A percentile compares a stretch with the other conserved stretches of the same genome.
Evolutionary conservation across 192 early-diverging fungal genomes (phyloP).

Genomic region (Coemansia sp.): DNA sequence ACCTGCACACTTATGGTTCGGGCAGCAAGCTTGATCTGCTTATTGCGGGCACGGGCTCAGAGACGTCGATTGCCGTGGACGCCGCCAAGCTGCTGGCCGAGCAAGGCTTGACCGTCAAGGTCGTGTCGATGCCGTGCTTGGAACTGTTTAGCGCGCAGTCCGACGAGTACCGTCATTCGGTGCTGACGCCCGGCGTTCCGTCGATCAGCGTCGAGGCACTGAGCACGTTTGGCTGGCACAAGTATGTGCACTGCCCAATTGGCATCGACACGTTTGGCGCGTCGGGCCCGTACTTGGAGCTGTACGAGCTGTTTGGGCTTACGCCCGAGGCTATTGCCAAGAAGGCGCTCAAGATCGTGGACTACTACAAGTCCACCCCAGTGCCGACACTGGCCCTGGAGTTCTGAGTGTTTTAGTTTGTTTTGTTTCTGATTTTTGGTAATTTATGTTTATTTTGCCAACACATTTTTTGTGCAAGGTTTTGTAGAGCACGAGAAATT

Average conservation of each 20-base stretch:
- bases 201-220: slow-evolving; percentile 87
- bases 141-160: slow-evolving; percentile 86
- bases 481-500: too few relatives aligned
- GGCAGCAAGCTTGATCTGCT: slow-evolving; percentile 65
- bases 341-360: slow-evolving; percentile 79
- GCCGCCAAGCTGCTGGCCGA: slow-evolving; percentile 74
- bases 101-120: slow-evolving; percentile 60
- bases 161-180: slow-evolving; percentile 73
- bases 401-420: slow-evolving; percentile 12
- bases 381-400: slow-evolving; percentile 48
- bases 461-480: too few relatives aligned
- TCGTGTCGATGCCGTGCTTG: slow-evolving; percentile 93
- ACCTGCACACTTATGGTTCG: slow-evolving; percentile 65
- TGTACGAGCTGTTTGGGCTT: slow-evolving; percentile 88
- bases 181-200: slow-evolving; percentile 80
- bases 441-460: too few relatives aligned
- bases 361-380: slow-evolving; percentile 63
- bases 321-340: slow-evolving; percentile 68
- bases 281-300: slow-evolving; percentile 75
- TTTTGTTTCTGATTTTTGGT: not conserved
- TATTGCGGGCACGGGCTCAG: slow-evolving; percentile 88
- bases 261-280: slow-evolving; percentile 90
- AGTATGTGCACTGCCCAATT: slow-evolving; percentile 84
- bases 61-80: slow-evolving; percentile 85
- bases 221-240: slow-evolving; percentile 85